These are phyloP conservation scores for Aspergillus awamori DNA, from an alignment of 2,329 filamentous ascomycete species.

Conservation along the genomic window DNA sequence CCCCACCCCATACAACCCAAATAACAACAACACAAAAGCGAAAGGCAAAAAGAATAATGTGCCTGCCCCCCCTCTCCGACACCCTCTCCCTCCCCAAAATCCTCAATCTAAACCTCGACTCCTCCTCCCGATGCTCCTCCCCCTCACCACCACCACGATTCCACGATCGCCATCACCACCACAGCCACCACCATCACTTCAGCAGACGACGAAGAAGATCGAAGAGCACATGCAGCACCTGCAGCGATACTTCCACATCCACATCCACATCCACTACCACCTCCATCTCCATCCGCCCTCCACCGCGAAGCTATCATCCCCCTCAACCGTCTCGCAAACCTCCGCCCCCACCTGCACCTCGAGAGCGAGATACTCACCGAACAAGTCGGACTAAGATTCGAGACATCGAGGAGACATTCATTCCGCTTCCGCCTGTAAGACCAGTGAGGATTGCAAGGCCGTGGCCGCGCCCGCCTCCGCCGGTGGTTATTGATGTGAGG, in stretches of 20 bases:
- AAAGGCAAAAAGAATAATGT: background rate
- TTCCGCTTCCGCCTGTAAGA: background rate
- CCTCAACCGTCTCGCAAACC: background rate
- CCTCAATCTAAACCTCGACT: background rate
- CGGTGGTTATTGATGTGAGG: conserved; percentile 3
- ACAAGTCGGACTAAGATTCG: conserved; percentile 16
- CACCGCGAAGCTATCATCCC: conserved; percentile 1
- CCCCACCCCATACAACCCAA: background rate
- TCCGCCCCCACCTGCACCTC: background rate
- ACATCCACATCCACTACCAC: background rate
- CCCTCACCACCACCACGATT: background rate
- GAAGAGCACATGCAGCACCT: too few species aligned
- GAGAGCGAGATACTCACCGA: conserved; percentile 16
- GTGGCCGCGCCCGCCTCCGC: background rate
- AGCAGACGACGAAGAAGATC: too few species aligned
- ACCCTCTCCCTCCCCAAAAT: background rate
- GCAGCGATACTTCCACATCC: background rate
- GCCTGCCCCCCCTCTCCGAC: background rate
- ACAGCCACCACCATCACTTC: too few species aligned
- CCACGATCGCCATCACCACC: too few species aligned
- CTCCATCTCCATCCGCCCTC: conserved; percentile 7
- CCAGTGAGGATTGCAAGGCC: background rate
- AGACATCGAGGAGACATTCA: conserved; percentile 16
- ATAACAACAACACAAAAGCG: too few species aligned
- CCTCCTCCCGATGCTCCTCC: background rate